These are phyloP conservation scores for Ordospora colligata DNA, from an alignment of 371 early-diverging fungal species.

Conservation along the genomic window DNA sequence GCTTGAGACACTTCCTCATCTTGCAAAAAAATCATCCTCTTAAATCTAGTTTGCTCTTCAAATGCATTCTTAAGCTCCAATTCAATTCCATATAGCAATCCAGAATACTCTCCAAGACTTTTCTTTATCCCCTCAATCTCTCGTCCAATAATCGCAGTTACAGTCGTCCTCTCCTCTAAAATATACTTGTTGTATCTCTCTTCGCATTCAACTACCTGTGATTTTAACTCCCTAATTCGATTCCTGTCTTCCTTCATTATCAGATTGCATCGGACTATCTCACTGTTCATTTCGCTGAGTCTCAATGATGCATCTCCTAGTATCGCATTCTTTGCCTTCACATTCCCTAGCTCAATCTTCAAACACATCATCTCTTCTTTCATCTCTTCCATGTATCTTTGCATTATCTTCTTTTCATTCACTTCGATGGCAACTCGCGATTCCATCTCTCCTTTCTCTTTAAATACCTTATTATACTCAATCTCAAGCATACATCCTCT, in stretches of 20 bases:
- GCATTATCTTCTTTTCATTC: not conserved
- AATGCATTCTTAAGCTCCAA: not conserved
- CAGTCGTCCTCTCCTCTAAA: slow-evolving; percentile 10
- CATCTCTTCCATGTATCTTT: not conserved
- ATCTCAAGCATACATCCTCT: not conserved
- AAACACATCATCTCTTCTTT: slow-evolving; percentile 2
- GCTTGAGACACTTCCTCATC: not conserved
- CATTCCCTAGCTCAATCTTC: slow-evolving; percentile 4
- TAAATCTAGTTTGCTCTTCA: not conserved
- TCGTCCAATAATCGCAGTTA: slow-evolving; percentile 18
- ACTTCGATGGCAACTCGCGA: not conserved
- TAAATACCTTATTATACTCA: slow-evolving; percentile 6
- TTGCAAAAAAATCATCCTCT: not conserved
- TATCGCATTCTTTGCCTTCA: slow-evolving; percentile 1
- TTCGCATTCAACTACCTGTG: not conserved
- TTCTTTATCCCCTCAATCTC: slow-evolving; percentile 24
- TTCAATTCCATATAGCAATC: not conserved
- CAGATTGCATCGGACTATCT: not conserved
- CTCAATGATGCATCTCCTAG: not conserved
- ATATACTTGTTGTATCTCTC: slow-evolving; percentile 23
- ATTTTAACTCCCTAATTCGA: not conserved
- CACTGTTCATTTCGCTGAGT: slow-evolving; percentile 1
- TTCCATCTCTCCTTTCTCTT: not conserved
- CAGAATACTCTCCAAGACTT: not conserved
- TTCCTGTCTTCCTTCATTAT: not conserved